A percentile compares a stretch with the other conserved stretches of the same genome.
Conservation (phyloP, 495 filamentous ascomycete genomes). For the Aspergillus carlsbadensis region DNA sequence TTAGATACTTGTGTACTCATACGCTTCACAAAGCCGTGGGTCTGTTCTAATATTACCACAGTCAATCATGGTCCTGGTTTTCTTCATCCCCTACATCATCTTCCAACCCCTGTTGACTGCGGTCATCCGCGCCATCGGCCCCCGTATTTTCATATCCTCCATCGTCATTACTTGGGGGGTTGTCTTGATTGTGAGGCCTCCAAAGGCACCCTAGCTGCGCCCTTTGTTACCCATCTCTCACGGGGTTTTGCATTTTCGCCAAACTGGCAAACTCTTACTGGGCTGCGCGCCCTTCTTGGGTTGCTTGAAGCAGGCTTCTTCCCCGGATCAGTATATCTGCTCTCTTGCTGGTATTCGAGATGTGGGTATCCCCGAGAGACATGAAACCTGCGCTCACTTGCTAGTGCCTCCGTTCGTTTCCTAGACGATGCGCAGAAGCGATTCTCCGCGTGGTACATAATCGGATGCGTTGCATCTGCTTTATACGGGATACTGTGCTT, state of each 20-base stretch:
- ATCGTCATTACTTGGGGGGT: constrained; percentile 45
- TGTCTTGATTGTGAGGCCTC: constrained; percentile 36
- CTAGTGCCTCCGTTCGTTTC: too few relatives aligned
- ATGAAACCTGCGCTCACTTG: not conserved
- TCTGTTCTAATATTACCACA: constrained; percentile 16
- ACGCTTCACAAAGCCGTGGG: not conserved
- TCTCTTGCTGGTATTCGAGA: constrained; percentile 62
- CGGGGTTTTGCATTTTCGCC: constrained; percentile 52
- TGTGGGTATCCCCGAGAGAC: constrained; percentile 27
- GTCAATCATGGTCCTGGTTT: constrained; percentile 51
- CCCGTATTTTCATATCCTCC: constrained; percentile 43
- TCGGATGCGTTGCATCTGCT: constrained; percentile 60
- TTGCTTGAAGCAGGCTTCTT: constrained; percentile 64
- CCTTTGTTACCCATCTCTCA: not conserved
- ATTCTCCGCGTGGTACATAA: constrained; percentile 61
- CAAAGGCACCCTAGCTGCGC: not conserved
- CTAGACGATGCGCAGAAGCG: constrained; percentile 62
- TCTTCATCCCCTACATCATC: constrained; percentile 56
- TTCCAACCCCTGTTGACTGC: constrained; percentile 54
- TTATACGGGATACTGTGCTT: constrained; percentile 63
- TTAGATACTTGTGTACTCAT: constrained; percentile 1
- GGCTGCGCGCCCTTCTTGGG: constrained; percentile 56
- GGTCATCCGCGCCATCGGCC: constrained; percentile 52
- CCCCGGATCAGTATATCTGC: constrained; percentile 60
- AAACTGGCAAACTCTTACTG: constrained; percentile 39